A percentile compares a stretch with the other conserved stretches of the same genome.
phyloP scores from a whole-genome alignment of 345 rosid genomes.

The Populus pruinosa region DNA sequence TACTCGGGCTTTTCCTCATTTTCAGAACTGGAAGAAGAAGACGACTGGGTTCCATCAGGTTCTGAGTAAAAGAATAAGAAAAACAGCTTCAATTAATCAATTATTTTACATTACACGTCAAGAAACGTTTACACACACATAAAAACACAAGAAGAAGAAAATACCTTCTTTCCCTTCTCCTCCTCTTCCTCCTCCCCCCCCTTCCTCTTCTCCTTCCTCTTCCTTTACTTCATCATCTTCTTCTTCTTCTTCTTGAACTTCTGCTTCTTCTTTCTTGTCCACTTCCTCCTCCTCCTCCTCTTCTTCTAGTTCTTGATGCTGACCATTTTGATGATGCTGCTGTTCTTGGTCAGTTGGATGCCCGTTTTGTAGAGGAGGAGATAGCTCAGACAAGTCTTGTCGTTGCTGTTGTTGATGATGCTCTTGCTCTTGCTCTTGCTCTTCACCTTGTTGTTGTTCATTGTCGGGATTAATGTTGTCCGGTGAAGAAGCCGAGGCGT shows the following conservation, averaged over 20 bases:
- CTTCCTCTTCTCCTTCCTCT: conserved; percentile 28
- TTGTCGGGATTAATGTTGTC: conserved; percentile 45
- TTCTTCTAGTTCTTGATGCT: not conserved
- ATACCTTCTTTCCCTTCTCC: conserved; percentile 19
- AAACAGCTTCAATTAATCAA: conserved; percentile 21
- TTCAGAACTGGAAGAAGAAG: conserved; percentile 30
- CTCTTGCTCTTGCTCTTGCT: conserved; percentile 13
- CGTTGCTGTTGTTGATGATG: not conserved
- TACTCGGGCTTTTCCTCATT: conserved; percentile 66
- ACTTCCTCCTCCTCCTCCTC: not conserved
- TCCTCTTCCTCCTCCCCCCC: conserved; percentile 26
- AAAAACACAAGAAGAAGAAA: not conserved
- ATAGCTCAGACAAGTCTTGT: not conserved
- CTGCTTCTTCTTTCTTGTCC: conserved; percentile 13
- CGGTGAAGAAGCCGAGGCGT: conserved; percentile 38
- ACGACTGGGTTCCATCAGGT: conserved; percentile 53
- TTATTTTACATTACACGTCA: conserved; percentile 14
- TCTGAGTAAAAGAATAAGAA: conserved; percentile 32
- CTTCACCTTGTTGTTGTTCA: conserved; percentile 14
- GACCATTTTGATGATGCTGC: conserved; percentile 1
- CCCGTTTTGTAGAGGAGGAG: conserved; percentile 20
- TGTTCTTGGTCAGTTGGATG: not conserved
- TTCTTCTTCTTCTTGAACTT: conserved; percentile 27
- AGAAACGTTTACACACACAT: not conserved
- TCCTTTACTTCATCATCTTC: conserved; percentile 22